Evolutionary conservation across 176 grass and related monocot genomes (phyloP).

Genomic region (Tillandsia fasciculata): DNA sequence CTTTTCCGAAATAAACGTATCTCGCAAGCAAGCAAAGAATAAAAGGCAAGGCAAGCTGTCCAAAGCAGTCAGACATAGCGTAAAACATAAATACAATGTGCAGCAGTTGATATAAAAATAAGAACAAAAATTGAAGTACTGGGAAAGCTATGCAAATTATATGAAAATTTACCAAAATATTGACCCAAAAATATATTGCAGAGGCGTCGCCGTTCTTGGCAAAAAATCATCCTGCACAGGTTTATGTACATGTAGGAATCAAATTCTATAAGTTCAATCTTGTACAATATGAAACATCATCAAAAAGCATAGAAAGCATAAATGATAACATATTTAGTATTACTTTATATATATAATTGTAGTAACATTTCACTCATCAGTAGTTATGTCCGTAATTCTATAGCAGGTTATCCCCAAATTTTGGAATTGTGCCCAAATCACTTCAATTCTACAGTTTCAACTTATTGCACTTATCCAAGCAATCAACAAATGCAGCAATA

Average conservation of each 20-base stretch:
- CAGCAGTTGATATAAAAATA: not conserved
- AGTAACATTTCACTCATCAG: too few relatives aligned
- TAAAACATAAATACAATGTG: conserved; percentile 22
- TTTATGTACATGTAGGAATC: not conserved
- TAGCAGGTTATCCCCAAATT: too few relatives aligned
- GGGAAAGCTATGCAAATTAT: not conserved
- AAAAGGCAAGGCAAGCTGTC: conserved; percentile 94
- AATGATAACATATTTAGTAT: too few relatives aligned
- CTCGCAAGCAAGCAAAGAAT: conserved; percentile 87
- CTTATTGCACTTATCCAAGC: too few relatives aligned
- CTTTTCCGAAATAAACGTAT: conserved; percentile 95
- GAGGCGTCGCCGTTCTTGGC: conserved; percentile 86
- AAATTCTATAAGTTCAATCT: not conserved
- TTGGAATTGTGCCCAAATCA: too few relatives aligned
- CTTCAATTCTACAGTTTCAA: too few relatives aligned
- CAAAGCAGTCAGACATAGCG: conserved; percentile 49
- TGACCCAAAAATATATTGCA: conserved; percentile 85
- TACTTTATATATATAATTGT: too few relatives aligned
- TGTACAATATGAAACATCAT: not conserved
- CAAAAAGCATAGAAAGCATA: not conserved
- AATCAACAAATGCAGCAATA: not conserved
- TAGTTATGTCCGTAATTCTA: too few relatives aligned
- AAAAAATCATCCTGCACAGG: conserved; percentile 88
- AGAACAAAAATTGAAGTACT: too few relatives aligned
- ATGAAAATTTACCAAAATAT: conserved; percentile 63